A percentile compares a stretch with the other conserved stretches of the same genome.
Conservation (phyloP, 2,329 filamentous ascomycete genomes). For the Chaetomiaceae sp. region DNA sequence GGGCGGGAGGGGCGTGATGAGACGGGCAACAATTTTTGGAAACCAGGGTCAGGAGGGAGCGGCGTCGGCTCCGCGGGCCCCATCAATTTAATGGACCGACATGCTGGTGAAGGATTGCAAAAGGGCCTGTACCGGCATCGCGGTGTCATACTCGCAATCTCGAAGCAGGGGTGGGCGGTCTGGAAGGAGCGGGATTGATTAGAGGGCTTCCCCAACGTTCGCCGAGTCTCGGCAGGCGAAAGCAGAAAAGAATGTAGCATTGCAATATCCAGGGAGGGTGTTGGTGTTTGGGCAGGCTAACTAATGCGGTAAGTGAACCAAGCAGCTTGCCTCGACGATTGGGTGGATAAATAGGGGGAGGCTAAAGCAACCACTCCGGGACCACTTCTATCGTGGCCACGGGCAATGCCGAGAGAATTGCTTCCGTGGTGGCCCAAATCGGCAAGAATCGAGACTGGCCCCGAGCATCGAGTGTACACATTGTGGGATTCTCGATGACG, state of each 20-base stretch:
- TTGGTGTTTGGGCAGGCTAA: background rate
- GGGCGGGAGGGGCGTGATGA: background rate
- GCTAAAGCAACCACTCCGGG: conserved; percentile 9
- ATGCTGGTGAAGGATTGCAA: background rate
- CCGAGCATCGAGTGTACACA: too few relatives aligned
- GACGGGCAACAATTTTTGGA: background rate
- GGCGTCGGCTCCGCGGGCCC: background rate
- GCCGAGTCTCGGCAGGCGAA: background rate
- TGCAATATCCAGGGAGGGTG: background rate
- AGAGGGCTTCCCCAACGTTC: background rate
- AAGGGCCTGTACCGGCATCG: background rate
- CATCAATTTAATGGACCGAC: background rate
- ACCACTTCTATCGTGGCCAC: conserved; percentile 12
- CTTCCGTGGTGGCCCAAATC: background rate
- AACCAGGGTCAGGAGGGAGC: too few relatives aligned
- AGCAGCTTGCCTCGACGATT: conserved; percentile 12
- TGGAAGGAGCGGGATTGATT: background rate
- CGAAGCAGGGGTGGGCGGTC: background rate
- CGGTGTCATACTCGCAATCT: background rate
- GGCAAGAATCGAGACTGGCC: background rate
- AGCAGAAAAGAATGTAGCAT: background rate
- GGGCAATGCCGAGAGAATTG: background rate
- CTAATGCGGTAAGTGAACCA: conserved; percentile 7
- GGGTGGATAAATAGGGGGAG: conserved; percentile 24
- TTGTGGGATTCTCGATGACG: too few relatives aligned